phyloP scores from a whole-genome alignment of 805 yeast species.

The Brettanomyces sp. region DNA sequence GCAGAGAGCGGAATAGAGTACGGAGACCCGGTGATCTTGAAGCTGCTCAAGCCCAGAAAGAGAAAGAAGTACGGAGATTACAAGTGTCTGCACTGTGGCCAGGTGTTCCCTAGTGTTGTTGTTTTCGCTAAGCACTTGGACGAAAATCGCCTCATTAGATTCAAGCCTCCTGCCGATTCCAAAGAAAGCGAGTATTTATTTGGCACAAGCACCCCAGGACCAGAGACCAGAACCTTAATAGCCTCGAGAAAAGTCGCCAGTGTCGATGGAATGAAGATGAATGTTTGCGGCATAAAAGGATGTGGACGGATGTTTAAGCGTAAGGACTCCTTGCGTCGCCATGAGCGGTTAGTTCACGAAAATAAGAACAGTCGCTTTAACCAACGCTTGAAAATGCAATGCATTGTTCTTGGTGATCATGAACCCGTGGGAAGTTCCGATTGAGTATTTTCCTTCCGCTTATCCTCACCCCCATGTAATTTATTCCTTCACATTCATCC shows the following conservation, averaged over 20 bases:
- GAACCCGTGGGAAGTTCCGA: background rate
- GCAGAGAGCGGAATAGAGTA: slow-evolving; percentile 3
- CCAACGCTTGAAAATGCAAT: slow-evolving; percentile 15
- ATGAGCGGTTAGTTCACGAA: slow-evolving; percentile 42
- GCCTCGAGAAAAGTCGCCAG: background rate
- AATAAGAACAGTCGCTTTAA: slow-evolving; percentile 32
- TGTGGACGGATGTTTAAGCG: slow-evolving; percentile 44
- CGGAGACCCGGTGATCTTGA: slow-evolving; percentile 2
- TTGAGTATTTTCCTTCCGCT: too few species aligned
- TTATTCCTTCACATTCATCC: too few species aligned
- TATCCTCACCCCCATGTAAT: too few species aligned
- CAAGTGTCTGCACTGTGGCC: slow-evolving; percentile 1
- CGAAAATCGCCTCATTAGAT: background rate
- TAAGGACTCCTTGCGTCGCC: slow-evolving; percentile 46
- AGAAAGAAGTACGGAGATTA: slow-evolving; percentile 1
- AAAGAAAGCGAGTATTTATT: background rate
- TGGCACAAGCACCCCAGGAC: background rate
- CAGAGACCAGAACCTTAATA: background rate
- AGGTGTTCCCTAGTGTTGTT: background rate
- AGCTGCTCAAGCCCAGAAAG: background rate
- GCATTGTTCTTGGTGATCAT: slow-evolving; percentile 1
- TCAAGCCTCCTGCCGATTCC: background rate
- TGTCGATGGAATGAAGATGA: slow-evolving; percentile 5
- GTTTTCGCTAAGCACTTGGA: slow-evolving; percentile 2
- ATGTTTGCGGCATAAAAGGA: slow-evolving; percentile 14